These are phyloP conservation scores for Endoconidiophora polonica DNA, from an alignment of 2,329 filamentous ascomycete genomes.

Conservation along the genomic window DNA sequence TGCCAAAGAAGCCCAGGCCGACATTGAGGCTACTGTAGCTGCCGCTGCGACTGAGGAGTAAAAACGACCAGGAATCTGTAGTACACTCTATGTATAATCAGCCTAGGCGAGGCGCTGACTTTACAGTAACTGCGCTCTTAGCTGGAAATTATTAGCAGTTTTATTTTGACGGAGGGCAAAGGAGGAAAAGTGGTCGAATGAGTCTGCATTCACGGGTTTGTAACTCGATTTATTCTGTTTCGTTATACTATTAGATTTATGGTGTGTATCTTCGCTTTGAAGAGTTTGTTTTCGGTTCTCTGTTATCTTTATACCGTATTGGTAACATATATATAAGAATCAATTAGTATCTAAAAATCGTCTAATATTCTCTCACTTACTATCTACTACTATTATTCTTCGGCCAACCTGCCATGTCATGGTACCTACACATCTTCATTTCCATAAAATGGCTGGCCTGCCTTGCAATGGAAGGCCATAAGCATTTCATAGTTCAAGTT, in stretches of 20 bases:
- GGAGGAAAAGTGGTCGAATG: neutral
- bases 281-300: neutral
- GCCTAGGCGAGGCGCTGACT: neutral
- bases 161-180: neutral
- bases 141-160: neutral
- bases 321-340: no score
- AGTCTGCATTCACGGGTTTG: neutral
- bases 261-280: neutral
- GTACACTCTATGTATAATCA: neutral
- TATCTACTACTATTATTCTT: no score
- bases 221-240: neutral
- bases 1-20: constrained; percentile 20
- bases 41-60: neutral
- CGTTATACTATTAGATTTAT: neutral
- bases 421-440: no score
- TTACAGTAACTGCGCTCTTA: no score
- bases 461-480: no score
- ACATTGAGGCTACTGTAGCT: constrained; percentile 8
- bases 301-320: neutral
- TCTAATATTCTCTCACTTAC: no score
- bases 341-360: no score
- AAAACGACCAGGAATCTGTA: neutral
- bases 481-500: no score
- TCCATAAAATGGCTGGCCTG: no score
- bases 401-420: no score